Conservation (phyloP, 1,284 basidiomycete species). For the Irpex rosettiformis region DNA sequence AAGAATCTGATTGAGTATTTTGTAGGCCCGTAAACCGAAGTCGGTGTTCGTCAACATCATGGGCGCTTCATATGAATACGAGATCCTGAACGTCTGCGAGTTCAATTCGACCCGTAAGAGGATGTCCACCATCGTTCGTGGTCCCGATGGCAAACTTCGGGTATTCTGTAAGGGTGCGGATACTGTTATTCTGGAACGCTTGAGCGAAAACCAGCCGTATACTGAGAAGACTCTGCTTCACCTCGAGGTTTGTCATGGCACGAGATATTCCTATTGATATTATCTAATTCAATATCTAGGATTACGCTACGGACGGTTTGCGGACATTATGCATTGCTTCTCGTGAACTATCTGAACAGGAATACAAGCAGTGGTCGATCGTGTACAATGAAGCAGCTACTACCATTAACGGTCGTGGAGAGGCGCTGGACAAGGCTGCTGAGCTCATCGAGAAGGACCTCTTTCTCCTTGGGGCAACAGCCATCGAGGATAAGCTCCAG, state of each 20-base stretch:
- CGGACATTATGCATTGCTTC: constrained; percentile 96
- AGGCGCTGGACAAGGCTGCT: constrained; percentile 92
- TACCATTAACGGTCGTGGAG: constrained; percentile 89
- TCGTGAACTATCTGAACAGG: constrained; percentile 86
- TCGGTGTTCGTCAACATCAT: constrained; percentile 87
- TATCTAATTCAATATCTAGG: constrained; percentile 42
- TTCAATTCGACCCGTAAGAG: constrained; percentile 98
- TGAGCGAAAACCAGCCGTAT: constrained; percentile 80
- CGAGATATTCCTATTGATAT: not conserved
- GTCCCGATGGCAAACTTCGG: constrained; percentile 90
- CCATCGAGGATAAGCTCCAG: constrained; percentile 98
- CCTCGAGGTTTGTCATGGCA: constrained; percentile 67
- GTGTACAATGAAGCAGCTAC: constrained; percentile 92
- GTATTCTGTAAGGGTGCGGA: constrained; percentile 98
- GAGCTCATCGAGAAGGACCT: constrained; percentile 96
- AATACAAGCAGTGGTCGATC: constrained; percentile 86
- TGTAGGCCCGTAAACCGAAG: constrained; percentile 91
- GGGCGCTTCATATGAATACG: constrained; percentile 76
- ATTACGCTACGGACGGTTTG: constrained; percentile 95
- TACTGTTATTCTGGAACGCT: constrained; percentile 90
- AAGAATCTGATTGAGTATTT: constrained; percentile 6
- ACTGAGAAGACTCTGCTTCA: constrained; percentile 87
- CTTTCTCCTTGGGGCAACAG: constrained; percentile 91
- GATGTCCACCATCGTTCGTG: constrained; percentile 93
- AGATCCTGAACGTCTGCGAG: constrained; percentile 96